Percentiles rank a stretch among this genome's conserved stretches.
Conservation (phyloP, 305 asterid species). For the Fraxinus xanthoxyloides region DNA sequence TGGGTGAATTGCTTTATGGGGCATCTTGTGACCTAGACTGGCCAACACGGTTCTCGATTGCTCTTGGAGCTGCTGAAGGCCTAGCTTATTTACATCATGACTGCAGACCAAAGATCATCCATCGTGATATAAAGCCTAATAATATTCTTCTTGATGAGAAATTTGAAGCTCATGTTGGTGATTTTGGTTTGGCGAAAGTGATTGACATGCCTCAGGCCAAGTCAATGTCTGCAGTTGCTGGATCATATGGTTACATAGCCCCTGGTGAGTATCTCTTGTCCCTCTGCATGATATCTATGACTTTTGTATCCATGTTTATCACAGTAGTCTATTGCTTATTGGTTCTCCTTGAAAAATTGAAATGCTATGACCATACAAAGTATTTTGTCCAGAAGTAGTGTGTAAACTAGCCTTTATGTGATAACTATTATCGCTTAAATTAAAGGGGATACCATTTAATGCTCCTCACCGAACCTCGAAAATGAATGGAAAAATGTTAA, state of each 20-base stretch:
- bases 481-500: neutral
- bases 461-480: neutral
- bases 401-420: neutral
- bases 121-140: constrained; percentile 87
- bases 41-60: constrained; percentile 70
- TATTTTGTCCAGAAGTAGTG: neutral
- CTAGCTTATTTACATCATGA: constrained; percentile 84
- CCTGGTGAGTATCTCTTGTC: constrained; percentile 56
- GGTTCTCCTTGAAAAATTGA: neutral
- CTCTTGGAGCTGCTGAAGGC: constrained; percentile 91
- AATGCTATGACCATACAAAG: neutral
- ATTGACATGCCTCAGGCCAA: constrained; percentile 91
- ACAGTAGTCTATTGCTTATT: neutral
- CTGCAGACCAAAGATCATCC: constrained; percentile 82
- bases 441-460: neutral
- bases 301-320: neutral
- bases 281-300: neutral
- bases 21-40: constrained; percentile 57
- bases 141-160: constrained; percentile 81
- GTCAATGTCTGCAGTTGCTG: constrained; percentile 95
- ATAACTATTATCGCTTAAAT: neutral
- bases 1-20: constrained; percentile 84
- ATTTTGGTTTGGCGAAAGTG: constrained; percentile 92
- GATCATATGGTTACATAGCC: constrained; percentile 95
- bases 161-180: constrained; percentile 94